These are phyloP conservation scores for Pleurotus tuber-regium DNA, from an alignment of 768 basidiomycete genomes.

Conservation along the genomic window DNA sequence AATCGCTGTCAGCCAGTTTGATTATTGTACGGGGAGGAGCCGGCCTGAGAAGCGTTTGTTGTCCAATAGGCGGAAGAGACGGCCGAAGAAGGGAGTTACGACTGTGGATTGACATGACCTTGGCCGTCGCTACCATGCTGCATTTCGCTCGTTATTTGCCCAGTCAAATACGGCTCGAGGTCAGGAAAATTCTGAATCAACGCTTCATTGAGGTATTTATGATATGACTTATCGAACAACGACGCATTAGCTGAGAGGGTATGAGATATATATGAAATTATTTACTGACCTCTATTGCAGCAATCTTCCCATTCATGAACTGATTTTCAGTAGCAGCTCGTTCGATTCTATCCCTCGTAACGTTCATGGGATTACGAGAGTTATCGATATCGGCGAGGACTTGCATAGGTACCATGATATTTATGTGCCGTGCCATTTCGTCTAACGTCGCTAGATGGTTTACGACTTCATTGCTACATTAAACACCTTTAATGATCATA, in stretches of 20 bases:
- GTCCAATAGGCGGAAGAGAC: too few relatives aligned
- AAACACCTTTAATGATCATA: too few relatives aligned
- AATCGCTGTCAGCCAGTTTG: too few relatives aligned
- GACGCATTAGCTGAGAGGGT: not conserved
- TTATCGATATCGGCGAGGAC: conserved; percentile 79
- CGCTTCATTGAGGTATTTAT: conserved; percentile 63
- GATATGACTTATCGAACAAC: conserved; percentile 57
- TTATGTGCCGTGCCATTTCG: conserved; percentile 58
- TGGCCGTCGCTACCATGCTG: too few relatives aligned
- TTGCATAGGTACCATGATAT: conserved; percentile 72
- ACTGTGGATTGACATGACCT: too few relatives aligned
- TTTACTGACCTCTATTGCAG: conserved; percentile 64
- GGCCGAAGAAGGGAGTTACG: too few relatives aligned
- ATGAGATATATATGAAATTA: not conserved
- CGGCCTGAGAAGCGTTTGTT: too few relatives aligned
- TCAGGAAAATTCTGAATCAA: conserved; percentile 73
- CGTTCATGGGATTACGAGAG: conserved; percentile 75
- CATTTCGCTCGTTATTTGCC: not conserved
- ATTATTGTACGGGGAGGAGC: too few relatives aligned
- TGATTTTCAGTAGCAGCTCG: conserved; percentile 87
- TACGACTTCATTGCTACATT: conserved; percentile 69
- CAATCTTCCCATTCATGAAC: conserved; percentile 88
- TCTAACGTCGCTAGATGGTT: conserved; percentile 65
- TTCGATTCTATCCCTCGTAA: conserved; percentile 79
- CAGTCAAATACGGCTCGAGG: conserved; percentile 35